phyloP scores from a whole-genome alignment of 352 stramenopile genomes.

The Globisporangium canariense region DNA sequence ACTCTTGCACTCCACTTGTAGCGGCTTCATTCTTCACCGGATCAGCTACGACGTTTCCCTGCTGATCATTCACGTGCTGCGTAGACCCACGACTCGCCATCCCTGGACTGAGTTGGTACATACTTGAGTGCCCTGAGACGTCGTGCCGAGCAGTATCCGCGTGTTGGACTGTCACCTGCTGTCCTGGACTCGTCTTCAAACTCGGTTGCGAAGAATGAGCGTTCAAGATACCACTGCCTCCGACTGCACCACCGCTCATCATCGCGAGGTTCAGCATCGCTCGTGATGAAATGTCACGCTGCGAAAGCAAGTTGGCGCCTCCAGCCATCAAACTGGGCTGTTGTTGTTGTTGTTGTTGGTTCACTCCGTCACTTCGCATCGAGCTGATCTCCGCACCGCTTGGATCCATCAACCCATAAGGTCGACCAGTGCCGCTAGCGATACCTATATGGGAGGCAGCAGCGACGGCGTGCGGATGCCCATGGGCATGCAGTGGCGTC shows the following conservation, averaged over 20 bases:
- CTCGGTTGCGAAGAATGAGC: slow-evolving; percentile 17
- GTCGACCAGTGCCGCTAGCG: slow-evolving; percentile 21
- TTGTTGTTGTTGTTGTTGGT: not conserved
- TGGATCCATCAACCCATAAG: slow-evolving; percentile 26
- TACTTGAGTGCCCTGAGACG: not conserved
- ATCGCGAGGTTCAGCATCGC: slow-evolving; percentile 59
- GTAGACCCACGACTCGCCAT: slow-evolving; percentile 1
- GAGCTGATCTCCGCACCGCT: slow-evolving; percentile 8
- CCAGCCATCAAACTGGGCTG: slow-evolving; percentile 17
- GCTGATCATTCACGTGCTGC: not conserved
- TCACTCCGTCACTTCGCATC: slow-evolving; percentile 8
- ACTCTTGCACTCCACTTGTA: not conserved
- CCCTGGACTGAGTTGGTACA: slow-evolving; percentile 17
- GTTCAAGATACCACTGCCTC: slow-evolving; percentile 11
- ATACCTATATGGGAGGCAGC: slow-evolving; percentile 24
- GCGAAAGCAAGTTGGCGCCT: slow-evolving; percentile 19
- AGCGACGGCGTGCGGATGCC: slow-evolving; percentile 23
- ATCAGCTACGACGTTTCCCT: not conserved
- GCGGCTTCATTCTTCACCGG: slow-evolving; percentile 6
- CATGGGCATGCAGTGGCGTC: slow-evolving; percentile 33
- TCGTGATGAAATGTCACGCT: slow-evolving; percentile 42
- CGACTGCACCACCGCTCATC: slow-evolving; percentile 35
- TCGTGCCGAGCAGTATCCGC: slow-evolving; percentile 12
- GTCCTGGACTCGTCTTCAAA: slow-evolving; percentile 15
- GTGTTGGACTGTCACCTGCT: slow-evolving; percentile 4